Evolutionary conservation across 768 basidiomycete genomes (phyloP).

Genomic region (Suillus variegatus): DNA sequence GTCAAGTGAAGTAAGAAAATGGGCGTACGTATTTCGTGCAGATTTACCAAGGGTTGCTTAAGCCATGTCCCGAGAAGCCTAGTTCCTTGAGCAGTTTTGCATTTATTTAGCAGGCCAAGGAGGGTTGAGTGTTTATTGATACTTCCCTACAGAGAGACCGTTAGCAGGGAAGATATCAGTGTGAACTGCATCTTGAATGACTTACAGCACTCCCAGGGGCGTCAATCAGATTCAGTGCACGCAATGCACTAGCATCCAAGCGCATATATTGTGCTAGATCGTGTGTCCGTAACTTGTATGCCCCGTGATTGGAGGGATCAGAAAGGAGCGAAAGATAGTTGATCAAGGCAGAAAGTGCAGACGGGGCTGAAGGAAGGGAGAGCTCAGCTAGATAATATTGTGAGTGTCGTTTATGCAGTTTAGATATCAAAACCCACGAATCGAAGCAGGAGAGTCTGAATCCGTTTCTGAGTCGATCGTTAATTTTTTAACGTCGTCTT

Average conservation of each 20-base stretch:
- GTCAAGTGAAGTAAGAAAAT: constrained; percentile 4
- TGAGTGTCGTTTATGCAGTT: constrained; percentile 4
- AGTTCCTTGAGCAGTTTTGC: constrained; percentile 94
- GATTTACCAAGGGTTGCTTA: constrained; percentile 92
- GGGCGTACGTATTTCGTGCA: constrained; percentile 82
- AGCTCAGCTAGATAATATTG: constrained; percentile 62
- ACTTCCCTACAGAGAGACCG: constrained; percentile 42
- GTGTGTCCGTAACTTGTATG: constrained; percentile 81
- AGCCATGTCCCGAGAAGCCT: constrained; percentile 89
- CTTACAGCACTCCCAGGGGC: constrained; percentile 42
- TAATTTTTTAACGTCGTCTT: constrained; percentile 66
- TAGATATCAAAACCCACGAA: neutral
- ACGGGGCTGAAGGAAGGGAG: constrained; percentile 72
- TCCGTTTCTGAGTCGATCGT: constrained; percentile 16
- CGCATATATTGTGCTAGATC: constrained; percentile 95
- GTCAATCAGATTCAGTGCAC: constrained; percentile 86
- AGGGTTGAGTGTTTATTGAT: constrained; percentile 83
- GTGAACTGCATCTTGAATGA: neutral
- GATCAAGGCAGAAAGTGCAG: constrained; percentile 80
- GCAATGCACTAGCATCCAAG: constrained; percentile 91
- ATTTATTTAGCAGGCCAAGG: constrained; percentile 88
- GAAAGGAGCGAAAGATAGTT: constrained; percentile 78
- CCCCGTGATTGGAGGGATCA: constrained; percentile 76
- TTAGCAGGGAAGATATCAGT: constrained; percentile 6
- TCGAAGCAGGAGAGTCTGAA: neutral